Base-by-base conservation (phyloP, 2,329 filamentous ascomycete genomes). In the Malbranchea zuffiana region DNA sequence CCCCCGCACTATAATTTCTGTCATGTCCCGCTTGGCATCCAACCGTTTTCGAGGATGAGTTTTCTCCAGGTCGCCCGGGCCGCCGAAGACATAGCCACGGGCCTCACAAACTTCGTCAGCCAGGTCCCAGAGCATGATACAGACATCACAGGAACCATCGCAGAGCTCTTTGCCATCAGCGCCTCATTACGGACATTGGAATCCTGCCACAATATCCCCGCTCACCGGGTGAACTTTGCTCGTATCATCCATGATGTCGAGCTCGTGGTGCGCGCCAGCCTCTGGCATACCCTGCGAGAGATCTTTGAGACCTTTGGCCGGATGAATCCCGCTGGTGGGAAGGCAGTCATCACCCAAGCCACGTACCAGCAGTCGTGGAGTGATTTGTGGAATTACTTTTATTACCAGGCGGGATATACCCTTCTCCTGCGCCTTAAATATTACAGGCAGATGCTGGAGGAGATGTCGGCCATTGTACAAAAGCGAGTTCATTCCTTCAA, bases 131-230 rank as follows among this genome's bases (percentile, higher is more conserved):
- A 70, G 35, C 56, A 67, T 47, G 59, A 65, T 21, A 63, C 66
- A 20, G 66, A 71, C 28, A 69, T 77, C 46, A 71, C 69, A 16
- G 60, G 60, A 20, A 53, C 70, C 18, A 69, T 76, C 35, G 63
- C 67, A 37, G 63, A 72, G 42, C 61, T 76, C 16, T 74, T 70
- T 49, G 62, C 62, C 35, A 68, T 76, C 50, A 69, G 69, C 39
- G 60, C 64, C 32, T 60, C 58, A 6, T 56, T 78, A 16, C 63
- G 65, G 30, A 57, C 56, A 27, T 54, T 77, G 25, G 61, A 70
- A 27, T 57, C 59, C 33, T 53, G 68, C 19, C 55, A 57, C 10
- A 35, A 33, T 15, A 52, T 60, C 39, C 56, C 57, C 18, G 56
- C 51, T 11, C 61, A 63, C 50, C 57, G 50, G 13, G 49, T 52